Evolutionary conservation across 2,329 filamentous ascomycete genomes (phyloP), one percentile per base, ranked within the genome.

Genomic region (Fusarium humuli): DNA sequence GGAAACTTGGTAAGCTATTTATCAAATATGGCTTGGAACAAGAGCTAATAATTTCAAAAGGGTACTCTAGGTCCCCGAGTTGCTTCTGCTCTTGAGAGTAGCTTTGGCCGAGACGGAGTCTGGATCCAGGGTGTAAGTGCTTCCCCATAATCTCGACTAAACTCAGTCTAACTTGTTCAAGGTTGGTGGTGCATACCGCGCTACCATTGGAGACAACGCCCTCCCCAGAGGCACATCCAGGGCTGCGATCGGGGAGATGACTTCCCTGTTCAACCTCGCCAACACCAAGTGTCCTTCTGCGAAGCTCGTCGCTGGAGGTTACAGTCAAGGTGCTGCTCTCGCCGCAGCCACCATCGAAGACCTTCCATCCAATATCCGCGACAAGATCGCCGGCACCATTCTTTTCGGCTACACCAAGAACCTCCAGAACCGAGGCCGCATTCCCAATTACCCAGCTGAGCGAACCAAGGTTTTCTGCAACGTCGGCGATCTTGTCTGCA

Each of bases 321-420:
- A 79, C 32, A 79, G 78, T 32, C 77, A 84, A 70, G 83, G 83
- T 16, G 79, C 81, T 3, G 83, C 83, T 1, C 78, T 85, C 40
- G 78, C 82, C n/a, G 78, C 80, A n/a, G 77, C 78, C 47, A 75
- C 81, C 4, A 73, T 85, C 30, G 73, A 77, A 18, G 74, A 78
- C 23, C 71, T 83, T n/a, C 61, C 67, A 47, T 52, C 71, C 3
- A 23, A 67, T 13, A 68, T 81, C 52, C 72, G 76, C 37, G 59
- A 79, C 41, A 76, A 82, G 73, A 73, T 83, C 67, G 79, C 77
- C 41, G 80, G 77, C 10, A 75, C 77, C 4, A 79, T 79, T 1
- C 72, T 81, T 18, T 82, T 81, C 40, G 81, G 82, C 1, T 82
- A 83, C 67, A 82, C 82, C 47, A 80, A 82, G 75, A 83, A 83